These are phyloP conservation scores for Phialophora chinensis DNA, from an alignment of 2,329 filamentous ascomycete genomes.

Conservation along the genomic window DNA sequence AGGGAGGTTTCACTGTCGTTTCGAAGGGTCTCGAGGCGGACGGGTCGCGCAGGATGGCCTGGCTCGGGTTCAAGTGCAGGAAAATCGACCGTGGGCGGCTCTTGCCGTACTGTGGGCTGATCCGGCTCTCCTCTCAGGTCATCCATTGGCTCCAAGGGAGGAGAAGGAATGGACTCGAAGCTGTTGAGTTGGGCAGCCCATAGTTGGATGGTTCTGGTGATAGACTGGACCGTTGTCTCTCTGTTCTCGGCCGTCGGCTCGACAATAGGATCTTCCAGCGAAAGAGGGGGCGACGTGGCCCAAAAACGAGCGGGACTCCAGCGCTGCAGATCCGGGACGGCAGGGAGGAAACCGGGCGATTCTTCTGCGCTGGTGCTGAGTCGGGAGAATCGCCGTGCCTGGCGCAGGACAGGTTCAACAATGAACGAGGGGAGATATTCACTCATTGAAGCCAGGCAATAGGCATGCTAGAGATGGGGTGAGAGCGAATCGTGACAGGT, in stretches of 20 bases:
- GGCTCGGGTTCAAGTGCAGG: constrained; percentile 33
- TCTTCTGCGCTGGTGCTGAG: constrained; percentile 38
- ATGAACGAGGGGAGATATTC: constrained; percentile 52
- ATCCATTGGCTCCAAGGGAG: constrained; percentile 38
- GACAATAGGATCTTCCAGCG: constrained; percentile 28
- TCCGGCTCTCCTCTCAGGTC: constrained; percentile 19
- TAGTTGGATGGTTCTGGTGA: constrained; percentile 39
- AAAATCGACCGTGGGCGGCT: constrained; percentile 26
- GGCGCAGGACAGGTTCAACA: constrained; percentile 52
- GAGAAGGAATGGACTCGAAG: constrained; percentile 39
- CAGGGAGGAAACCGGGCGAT: constrained; percentile 38
- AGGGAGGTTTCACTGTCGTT: constrained; percentile 39
- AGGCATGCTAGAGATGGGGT: constrained; percentile 23
- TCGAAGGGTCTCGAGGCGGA: constrained; percentile 28
- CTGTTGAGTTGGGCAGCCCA: constrained; percentile 39
- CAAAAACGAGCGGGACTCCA: constrained; percentile 39
- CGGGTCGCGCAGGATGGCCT: constrained; percentile 16
- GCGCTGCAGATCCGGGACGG: constrained; percentile 39
- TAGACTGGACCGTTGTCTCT: constrained; percentile 38
- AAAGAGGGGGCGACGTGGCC: constrained; percentile 35
- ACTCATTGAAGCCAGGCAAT: constrained; percentile 47
- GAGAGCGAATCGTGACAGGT: background rate
- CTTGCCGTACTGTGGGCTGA: constrained; percentile 14
- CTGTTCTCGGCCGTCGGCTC: constrained; percentile 31
- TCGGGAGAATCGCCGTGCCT: constrained; percentile 50